phyloP scores from a whole-genome alignment of 176 grass and related monocot genomes.

The Secale cereale region DNA sequence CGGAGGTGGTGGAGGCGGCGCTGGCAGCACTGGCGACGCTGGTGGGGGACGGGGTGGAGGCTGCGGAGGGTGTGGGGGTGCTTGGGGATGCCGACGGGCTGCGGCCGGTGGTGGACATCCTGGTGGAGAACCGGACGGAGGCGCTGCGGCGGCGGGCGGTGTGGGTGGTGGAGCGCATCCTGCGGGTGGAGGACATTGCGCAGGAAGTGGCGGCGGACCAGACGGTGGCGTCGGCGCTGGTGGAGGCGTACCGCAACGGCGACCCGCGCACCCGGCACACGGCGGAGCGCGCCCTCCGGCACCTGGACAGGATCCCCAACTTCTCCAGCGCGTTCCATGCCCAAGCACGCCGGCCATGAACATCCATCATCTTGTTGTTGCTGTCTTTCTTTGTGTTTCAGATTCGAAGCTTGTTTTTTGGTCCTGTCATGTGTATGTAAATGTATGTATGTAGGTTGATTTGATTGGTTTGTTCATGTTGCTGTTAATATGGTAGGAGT shows the following conservation, averaged over 20 bases:
- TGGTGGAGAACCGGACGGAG: conserved; percentile 58
- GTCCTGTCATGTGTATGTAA: too few species aligned
- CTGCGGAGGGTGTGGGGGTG: conserved; percentile 56
- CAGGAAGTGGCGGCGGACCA: conserved; percentile 54
- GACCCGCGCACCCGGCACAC: conserved; percentile 61
- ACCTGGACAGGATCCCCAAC: conserved; percentile 70
- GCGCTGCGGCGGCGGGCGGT: conserved; percentile 51
- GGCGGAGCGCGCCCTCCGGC: conserved; percentile 70
- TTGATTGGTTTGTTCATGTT: too few species aligned
- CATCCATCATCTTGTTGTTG: neutral
- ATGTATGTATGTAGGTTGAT: too few species aligned
- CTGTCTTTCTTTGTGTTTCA: neutral
- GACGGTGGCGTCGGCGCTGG: conserved; percentile 53
- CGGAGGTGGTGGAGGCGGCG: conserved; percentile 67
- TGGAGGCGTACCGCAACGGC: conserved; percentile 73
- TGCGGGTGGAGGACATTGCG: conserved; percentile 73
- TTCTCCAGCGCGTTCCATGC: conserved; percentile 52
- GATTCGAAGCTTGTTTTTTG: neutral
- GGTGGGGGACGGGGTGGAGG: conserved; percentile 49
- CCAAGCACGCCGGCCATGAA: neutral
- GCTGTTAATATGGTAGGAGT: too few species aligned
- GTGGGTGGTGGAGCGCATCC: conserved; percentile 81
- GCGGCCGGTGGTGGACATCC: conserved; percentile 53
- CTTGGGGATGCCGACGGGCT: conserved; percentile 59
- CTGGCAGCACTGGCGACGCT: conserved; percentile 69